phyloP scores from a whole-genome alignment of 2,329 filamentous ascomycete species.

The Polychaeton citri region DNA sequence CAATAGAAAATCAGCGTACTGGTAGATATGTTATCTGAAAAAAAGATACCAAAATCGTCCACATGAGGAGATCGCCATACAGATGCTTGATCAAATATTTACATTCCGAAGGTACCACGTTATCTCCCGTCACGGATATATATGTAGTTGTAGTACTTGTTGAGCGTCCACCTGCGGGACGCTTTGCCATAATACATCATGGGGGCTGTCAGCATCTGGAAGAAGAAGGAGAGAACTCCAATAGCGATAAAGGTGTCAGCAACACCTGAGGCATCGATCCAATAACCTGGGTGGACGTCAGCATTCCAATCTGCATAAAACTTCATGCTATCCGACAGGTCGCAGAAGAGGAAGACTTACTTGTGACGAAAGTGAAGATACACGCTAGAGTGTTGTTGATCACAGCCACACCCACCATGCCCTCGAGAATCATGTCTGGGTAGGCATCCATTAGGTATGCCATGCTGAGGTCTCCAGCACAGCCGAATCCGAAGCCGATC shows the following conservation, averaged over 20 bases:
- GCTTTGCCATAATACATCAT: conserved; percentile 44
- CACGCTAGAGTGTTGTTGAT: conserved; percentile 45
- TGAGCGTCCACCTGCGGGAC: conserved; percentile 34
- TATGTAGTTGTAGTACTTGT: conserved; percentile 34
- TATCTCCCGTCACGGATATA: conserved; percentile 31
- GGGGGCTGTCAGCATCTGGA: conserved; percentile 37
- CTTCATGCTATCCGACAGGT: not conserved
- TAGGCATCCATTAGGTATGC: conserved; percentile 44
- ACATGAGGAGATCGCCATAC: too few species aligned
- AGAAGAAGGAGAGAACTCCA: conserved; percentile 37
- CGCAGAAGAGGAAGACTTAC: conserved; percentile 5
- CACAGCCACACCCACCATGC: conserved; percentile 45
- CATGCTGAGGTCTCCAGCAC: conserved; percentile 39
- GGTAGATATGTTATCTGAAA: too few species aligned
- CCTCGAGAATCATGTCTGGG: conserved; percentile 44
- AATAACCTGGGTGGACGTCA: conserved; percentile 24
- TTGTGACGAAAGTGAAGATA: conserved; percentile 37
- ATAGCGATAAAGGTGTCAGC: conserved; percentile 39
- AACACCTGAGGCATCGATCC: conserved; percentile 35
- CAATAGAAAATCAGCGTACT: too few species aligned
- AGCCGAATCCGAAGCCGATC: conserved; percentile 47
- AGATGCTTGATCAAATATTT: too few species aligned
- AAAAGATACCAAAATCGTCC: too few species aligned
- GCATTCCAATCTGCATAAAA: not conserved
- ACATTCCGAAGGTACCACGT: too few species aligned